Evolutionary conservation across 176 grass and related monocot genomes (phyloP).

Genomic region (Eragrostis nindensis): DNA sequence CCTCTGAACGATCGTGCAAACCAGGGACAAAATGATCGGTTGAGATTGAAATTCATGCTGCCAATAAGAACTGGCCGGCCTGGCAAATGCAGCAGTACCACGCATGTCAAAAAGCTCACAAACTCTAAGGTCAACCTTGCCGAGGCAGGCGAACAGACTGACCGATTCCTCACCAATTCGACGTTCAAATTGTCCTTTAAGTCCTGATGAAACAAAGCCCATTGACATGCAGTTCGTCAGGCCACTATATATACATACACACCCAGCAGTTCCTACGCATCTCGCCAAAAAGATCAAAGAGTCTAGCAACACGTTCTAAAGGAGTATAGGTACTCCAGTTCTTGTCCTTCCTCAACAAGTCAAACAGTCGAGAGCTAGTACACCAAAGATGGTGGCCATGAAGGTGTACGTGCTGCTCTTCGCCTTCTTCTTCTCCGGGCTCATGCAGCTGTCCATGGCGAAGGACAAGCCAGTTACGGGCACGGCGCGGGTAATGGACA

Average conservation of each 20-base stretch:
- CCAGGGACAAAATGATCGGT: background rate
- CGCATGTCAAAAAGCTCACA: background rate
- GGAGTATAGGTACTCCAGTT: no score
- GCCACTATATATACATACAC: background rate
- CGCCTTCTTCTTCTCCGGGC: no score
- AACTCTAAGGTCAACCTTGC: conserved; percentile 8
- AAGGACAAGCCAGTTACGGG: no score
- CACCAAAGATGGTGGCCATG: background rate
- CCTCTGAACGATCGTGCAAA: background rate
- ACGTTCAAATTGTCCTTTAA: background rate
- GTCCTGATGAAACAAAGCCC: conserved; percentile 10
- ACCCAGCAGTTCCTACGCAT: background rate
- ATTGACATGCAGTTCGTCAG: background rate
- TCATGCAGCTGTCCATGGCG: no score
- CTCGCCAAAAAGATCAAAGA: background rate
- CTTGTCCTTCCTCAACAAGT: no score
- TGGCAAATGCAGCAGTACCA: background rate
- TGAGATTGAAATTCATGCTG: background rate
- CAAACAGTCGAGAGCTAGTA: no score
- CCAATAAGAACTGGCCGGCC: background rate
- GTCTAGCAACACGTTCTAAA: no score
- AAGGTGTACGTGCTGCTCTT: no score
- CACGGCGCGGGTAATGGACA: no score
- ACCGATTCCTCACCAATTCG: conserved; percentile 10
- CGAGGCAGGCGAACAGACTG: conserved; percentile 7